phyloP scores from a whole-genome alignment of 2,329 filamentous ascomycete genomes.

The Capronia americana region DNA sequence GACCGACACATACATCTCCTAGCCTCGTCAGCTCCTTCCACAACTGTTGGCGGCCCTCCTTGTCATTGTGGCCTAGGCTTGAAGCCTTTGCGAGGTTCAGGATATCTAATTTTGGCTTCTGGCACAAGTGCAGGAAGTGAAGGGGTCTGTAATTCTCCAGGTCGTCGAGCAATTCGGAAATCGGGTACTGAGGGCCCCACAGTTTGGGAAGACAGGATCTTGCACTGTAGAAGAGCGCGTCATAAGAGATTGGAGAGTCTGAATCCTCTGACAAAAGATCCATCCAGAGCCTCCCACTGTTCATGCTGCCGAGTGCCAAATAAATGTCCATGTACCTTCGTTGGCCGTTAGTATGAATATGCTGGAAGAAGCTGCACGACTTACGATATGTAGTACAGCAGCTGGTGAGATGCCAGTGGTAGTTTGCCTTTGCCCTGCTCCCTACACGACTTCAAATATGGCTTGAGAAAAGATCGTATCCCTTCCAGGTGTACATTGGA shows the following conservation, averaged over 20 bases:
- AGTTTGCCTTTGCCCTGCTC: constrained; percentile 35
- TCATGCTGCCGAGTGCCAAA: constrained; percentile 34
- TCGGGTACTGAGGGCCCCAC: constrained; percentile 47
- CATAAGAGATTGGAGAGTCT: constrained; percentile 35
- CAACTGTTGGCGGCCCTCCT: constrained; percentile 27
- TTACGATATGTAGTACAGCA: constrained; percentile 47
- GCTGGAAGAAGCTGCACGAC: constrained; percentile 21
- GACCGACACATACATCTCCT: constrained; percentile 38
- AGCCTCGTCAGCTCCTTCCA: constrained; percentile 41
- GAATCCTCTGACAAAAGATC: constrained; percentile 42
- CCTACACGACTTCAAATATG: constrained; percentile 42
- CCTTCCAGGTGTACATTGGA: constrained; percentile 47
- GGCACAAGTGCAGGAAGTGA: constrained; percentile 44
- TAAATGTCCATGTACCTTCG: constrained; percentile 38
- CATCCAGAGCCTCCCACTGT: constrained; percentile 42
- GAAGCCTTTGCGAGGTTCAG: constrained; percentile 39
- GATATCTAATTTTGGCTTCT: constrained; percentile 43
- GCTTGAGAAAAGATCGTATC: constrained; percentile 46
- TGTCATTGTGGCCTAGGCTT: constrained; percentile 15
- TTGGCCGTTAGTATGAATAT: neutral
- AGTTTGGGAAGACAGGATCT: constrained; percentile 46
- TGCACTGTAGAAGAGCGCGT: constrained; percentile 44
- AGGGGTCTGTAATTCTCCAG: constrained; percentile 48
- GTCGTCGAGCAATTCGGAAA: constrained; percentile 48
- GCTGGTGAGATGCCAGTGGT: constrained; percentile 47